These are phyloP conservation scores for Ramalina peruviana DNA, from an alignment of 495 filamentous ascomycete species.

Conservation along the genomic window DNA sequence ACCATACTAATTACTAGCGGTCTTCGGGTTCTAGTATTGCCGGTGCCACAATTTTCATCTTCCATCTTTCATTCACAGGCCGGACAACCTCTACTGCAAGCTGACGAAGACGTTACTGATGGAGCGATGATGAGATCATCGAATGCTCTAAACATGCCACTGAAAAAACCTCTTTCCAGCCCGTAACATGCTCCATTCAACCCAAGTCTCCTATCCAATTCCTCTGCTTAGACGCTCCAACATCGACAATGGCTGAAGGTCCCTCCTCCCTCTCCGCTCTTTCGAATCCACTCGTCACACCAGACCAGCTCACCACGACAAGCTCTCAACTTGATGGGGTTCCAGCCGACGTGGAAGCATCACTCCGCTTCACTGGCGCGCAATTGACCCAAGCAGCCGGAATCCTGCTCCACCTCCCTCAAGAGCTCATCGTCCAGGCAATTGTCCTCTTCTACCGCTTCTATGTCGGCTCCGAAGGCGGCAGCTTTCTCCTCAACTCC, in stretches of 20 bases:
- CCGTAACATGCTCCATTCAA: too few relatives aligned
- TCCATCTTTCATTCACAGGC: too few relatives aligned
- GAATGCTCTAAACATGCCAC: too few relatives aligned
- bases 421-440: constrained; percentile 79
- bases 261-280: constrained; percentile 37
- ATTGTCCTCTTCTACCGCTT: constrained; percentile 81
- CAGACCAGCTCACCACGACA: constrained; percentile 61
- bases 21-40: too few relatives aligned
- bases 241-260: constrained; percentile 11
- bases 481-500: constrained; percentile 43
- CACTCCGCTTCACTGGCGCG: constrained; percentile 40
- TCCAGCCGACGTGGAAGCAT: constrained; percentile 62
- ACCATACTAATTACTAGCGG: too few relatives aligned
- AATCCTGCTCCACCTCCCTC: constrained; percentile 69
- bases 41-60: too few relatives aligned
- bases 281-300: constrained; percentile 75
- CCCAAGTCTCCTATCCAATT: too few relatives aligned
- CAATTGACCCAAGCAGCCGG: constrained; percentile 81
- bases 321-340: constrained; percentile 55
- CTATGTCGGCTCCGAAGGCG: constrained; percentile 57
- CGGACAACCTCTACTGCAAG: too few relatives aligned
- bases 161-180: too few relatives aligned
- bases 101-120: too few relatives aligned
- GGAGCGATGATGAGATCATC: too few relatives aligned
- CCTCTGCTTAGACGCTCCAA: too few relatives aligned